Evolutionary conservation across 31 red algal genomes (phyloP), one percentile per base, ranked within the genome.

Genomic region (Asparagopsis taxiformis): DNA sequence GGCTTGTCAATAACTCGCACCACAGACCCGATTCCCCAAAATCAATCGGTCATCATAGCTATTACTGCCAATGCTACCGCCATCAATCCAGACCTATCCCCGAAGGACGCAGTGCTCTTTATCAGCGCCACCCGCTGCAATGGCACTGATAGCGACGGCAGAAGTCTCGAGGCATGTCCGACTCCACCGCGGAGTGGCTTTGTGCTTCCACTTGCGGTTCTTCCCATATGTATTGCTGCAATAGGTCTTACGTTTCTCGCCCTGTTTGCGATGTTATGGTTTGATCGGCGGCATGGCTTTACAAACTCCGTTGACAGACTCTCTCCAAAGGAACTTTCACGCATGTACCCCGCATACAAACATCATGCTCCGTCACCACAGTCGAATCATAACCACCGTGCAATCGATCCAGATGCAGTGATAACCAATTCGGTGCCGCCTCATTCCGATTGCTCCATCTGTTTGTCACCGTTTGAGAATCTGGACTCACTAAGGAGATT

Each of bases 361-460:
- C 49, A 33, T 31, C 28, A 41, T 10, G 37, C 38, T 19, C 3
- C 7, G 17, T 9, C 21, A 8, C 13, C 5, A 38, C 8, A 6
- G 16, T n/a, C n/a, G n/a, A n/a, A n/a, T n/a, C n/a, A n/a, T n/a
- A n/a, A n/a, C n/a, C n/a, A n/a, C n/a, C n/a, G n/a, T n/a, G n/a
- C n/a, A n/a, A n/a, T n/a, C n/a, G n/a, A n/a, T n/a, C n/a, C n/a
- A n/a, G n/a, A n/a, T n/a, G n/a, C n/a, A n/a, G n/a, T n/a, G n/a
- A n/a, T n/a, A n/a, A n/a, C n/a, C n/a, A n/a, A n/a, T n/a, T n/a
- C n/a, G n/a, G n/a, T n/a, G n/a, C n/a, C n/a, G n/a, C n/a, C n/a
- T n/a, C n/a, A n/a, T n/a, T n/a, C n/a, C n/a, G 66, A 83, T 33
- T 83, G 79, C 31, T 60, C 51, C 3, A 83, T 83, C 36, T 83